phyloP scores from a whole-genome alignment of 768 basidiomycete genomes.

The Chlorophyllum brunneum region DNA sequence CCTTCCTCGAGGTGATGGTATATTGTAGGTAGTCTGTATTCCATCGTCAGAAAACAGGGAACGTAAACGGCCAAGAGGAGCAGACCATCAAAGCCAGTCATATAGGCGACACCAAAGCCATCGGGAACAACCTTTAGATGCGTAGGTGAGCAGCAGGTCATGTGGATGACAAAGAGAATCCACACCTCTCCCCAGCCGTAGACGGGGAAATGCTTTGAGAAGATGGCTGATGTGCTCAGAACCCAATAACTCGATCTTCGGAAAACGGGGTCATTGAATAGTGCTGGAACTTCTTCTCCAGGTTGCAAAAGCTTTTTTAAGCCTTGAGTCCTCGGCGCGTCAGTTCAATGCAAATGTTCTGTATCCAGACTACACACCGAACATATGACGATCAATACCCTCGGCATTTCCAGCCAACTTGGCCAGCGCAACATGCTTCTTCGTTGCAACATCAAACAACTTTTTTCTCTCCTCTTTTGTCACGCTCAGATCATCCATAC shows the following conservation, averaged over 20 bases:
- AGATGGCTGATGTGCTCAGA: constrained; percentile 85
- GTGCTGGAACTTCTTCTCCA: constrained; percentile 60
- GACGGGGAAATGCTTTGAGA: constrained; percentile 76
- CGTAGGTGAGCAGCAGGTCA: not conserved
- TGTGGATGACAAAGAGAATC: not conserved
- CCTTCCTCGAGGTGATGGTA: constrained; percentile 82
- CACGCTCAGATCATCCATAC: constrained; percentile 58
- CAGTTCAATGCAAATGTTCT: not conserved
- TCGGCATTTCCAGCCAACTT: constrained; percentile 59
- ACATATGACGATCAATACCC: constrained; percentile 85
- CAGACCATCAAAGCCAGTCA: constrained; percentile 83
- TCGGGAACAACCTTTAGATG: constrained; percentile 72
- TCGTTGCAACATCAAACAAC: constrained; percentile 57
- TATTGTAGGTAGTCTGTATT: constrained; percentile 74
- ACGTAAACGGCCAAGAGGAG: constrained; percentile 1
- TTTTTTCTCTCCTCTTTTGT: constrained; percentile 39
- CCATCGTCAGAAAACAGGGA: constrained; percentile 12
- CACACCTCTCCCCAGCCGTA: constrained; percentile 92
- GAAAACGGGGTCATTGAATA: constrained; percentile 77
- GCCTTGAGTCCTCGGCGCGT: constrained; percentile 34
- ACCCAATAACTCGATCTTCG: constrained; percentile 77
- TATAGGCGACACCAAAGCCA: constrained; percentile 92
- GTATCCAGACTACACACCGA: constrained; percentile 47
- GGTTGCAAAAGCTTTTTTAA: constrained; percentile 63
- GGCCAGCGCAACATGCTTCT: constrained; percentile 65